These are phyloP conservation scores for Berkeleyomyces basicola DNA, from an alignment of 2,329 filamentous ascomycete species.

Conservation along the genomic window DNA sequence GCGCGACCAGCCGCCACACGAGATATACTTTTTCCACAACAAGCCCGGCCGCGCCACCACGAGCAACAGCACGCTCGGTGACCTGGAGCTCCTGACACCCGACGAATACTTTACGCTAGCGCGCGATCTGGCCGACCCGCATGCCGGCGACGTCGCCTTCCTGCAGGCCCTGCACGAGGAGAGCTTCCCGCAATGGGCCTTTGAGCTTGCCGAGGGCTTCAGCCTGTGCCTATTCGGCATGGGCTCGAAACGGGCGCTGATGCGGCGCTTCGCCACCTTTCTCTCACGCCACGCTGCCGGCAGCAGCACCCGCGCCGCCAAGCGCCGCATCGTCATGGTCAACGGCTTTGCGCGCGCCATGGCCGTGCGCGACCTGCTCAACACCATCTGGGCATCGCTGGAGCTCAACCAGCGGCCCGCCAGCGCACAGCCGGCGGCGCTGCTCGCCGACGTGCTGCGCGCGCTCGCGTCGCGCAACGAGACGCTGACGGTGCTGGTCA, in stretches of 20 bases:
- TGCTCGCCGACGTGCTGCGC: slow-evolving; percentile 49
- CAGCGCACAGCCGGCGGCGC: slow-evolving; percentile 48
- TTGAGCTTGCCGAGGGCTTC: slow-evolving; percentile 76
- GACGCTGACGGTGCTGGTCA: slow-evolving; percentile 53
- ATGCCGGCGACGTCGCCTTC: slow-evolving; percentile 51
- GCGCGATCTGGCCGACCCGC: slow-evolving; percentile 34
- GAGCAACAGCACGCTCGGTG: slow-evolving; percentile 67
- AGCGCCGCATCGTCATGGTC: slow-evolving; percentile 54
- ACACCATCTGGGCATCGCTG: slow-evolving; percentile 50
- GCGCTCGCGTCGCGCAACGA: slow-evolving; percentile 35
- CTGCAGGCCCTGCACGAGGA: slow-evolving; percentile 60
- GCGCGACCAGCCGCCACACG: slow-evolving; percentile 66
- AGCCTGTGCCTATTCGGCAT: slow-evolving; percentile 85
- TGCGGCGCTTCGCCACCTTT: slow-evolving; percentile 59
- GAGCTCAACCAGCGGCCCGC: slow-evolving; percentile 31
- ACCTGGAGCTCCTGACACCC: slow-evolving; percentile 63
- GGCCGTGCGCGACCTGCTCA: slow-evolving; percentile 52
- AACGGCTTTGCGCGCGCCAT: slow-evolving; percentile 65
- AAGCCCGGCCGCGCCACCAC: slow-evolving; percentile 66
- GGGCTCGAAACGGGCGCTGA: slow-evolving; percentile 67
- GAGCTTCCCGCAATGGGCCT: slow-evolving; percentile 81
- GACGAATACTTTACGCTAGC: slow-evolving; percentile 69
- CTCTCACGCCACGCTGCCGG: slow-evolving; percentile 31
- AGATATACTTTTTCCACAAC: slow-evolving; percentile 89
- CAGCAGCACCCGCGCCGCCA: slow-evolving; percentile 19